Conservation (phyloP, 2,329 filamentous ascomycete species). For the Dactylellina leptospora region DNA sequence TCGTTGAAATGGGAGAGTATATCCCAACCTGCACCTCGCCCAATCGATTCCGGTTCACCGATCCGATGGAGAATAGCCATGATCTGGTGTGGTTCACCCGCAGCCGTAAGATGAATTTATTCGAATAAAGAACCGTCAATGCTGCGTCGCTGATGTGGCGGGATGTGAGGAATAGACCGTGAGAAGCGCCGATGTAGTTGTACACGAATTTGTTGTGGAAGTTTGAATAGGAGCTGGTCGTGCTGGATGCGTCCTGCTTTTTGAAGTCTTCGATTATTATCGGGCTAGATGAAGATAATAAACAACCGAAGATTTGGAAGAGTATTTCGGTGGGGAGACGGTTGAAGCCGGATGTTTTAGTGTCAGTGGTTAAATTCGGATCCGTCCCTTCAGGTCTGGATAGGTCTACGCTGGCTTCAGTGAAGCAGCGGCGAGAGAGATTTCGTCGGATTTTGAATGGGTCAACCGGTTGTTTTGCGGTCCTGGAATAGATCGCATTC, state of each 20-base stretch:
- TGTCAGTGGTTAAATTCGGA: background rate
- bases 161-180: slow-evolving; percentile 23
- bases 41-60: slow-evolving; percentile 7
- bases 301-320: slow-evolving; percentile 26
- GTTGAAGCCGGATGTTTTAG: slow-evolving; percentile 1
- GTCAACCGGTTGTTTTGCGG: slow-evolving; percentile 12
- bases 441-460: slow-evolving; percentile 29
- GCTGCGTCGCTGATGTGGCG: slow-evolving; percentile 21
- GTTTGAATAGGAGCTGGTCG: slow-evolving; percentile 8
- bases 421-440: slow-evolving; percentile 24
- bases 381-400: background rate
- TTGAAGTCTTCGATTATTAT: slow-evolving; percentile 35
- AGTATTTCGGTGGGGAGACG: slow-evolving; percentile 32
- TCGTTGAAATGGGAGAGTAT: slow-evolving; percentile 11
- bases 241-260: slow-evolving; percentile 21
- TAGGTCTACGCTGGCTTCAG: background rate
- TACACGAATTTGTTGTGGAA: slow-evolving; percentile 19
- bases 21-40: slow-evolving; percentile 12
- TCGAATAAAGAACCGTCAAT: slow-evolving; percentile 19
- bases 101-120: slow-evolving; percentile 25
- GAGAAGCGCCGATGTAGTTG: slow-evolving; percentile 27
- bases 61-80: slow-evolving; percentile 25
- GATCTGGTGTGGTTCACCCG: slow-evolving; percentile 26
- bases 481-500: no score
- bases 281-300: slow-evolving; percentile 19